A percentile compares a stretch with the other conserved stretches of the same genome.
Conservation (phyloP, 1,284 basidiomycete species). For the Ceratobasidium sp. region DNA sequence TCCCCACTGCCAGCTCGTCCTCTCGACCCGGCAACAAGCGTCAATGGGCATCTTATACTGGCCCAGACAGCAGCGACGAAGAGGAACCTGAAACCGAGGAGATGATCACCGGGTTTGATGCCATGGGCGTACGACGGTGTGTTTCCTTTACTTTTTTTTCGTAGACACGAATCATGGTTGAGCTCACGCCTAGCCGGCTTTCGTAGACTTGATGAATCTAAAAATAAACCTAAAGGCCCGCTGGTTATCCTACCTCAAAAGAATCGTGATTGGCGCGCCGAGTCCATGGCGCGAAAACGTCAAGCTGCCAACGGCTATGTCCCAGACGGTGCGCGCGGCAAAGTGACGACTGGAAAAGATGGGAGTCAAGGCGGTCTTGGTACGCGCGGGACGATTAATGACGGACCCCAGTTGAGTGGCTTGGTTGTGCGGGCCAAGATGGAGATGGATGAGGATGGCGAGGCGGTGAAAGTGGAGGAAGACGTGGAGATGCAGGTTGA, state of each 20-base stretch:
- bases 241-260: slow-evolving; percentile 83
- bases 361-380: slow-evolving; percentile 82
- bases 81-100: slow-evolving; percentile 64
- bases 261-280: slow-evolving; percentile 86
- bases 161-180: slow-evolving; percentile 47
- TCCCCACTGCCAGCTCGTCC: slow-evolving; percentile 57
- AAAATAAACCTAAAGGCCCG: slow-evolving; percentile 58
- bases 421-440: slow-evolving; percentile 57
- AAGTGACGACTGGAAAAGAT: slow-evolving; percentile 69
- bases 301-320: slow-evolving; percentile 61
- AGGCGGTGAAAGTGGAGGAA: slow-evolving; percentile 48
- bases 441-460: slow-evolving; percentile 48
- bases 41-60: slow-evolving; percentile 41
- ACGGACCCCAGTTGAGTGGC: slow-evolving; percentile 68
- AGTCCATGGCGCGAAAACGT: slow-evolving; percentile 62
- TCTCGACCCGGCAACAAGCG: slow-evolving; percentile 41
- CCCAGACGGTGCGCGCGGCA: slow-evolving; percentile 57
- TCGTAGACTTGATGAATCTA: slow-evolving; percentile 29
- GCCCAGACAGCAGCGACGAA: slow-evolving; percentile 66
- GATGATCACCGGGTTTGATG: slow-evolving; percentile 74
- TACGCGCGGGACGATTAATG: slow-evolving; percentile 71
- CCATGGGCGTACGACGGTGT: slow-evolving; percentile 77
- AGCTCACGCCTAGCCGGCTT: slow-evolving; percentile 33
- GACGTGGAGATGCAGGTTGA: slow-evolving; percentile 48
- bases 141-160: slow-evolving; percentile 51